Percentiles rank a stretch among this genome's conserved stretches.
phyloP scores from a whole-genome alignment of 23 red algal genomes.

The Cyanidioschyzon merolae region DNA sequence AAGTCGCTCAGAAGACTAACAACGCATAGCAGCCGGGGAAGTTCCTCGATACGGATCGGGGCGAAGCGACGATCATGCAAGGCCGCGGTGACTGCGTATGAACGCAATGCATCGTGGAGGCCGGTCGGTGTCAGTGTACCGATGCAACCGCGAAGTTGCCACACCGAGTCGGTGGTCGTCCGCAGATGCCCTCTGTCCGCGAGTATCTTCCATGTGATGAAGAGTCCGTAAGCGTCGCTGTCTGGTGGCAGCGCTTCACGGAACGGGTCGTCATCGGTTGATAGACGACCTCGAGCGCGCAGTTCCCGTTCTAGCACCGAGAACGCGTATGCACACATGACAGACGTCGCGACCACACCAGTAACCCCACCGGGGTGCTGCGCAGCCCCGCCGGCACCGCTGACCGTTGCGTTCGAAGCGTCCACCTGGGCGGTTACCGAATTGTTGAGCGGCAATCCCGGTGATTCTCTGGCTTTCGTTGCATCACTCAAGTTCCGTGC shows the following conservation, averaged over 20 bases:
- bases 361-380: no score
- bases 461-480: no score
- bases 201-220: constrained; percentile 27
- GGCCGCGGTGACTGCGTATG: constrained; percentile 52
- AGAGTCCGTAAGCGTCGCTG: constrained; percentile 20
- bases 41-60: constrained; percentile 44
- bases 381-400: no score
- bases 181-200: not conserved
- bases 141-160: constrained; percentile 76
- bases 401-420: no score
- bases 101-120: constrained; percentile 36
- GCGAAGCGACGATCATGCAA: constrained; percentile 65
- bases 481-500: no score
- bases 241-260: not conserved
- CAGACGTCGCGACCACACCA: not conserved
- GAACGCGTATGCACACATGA: constrained; percentile 11
- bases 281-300: not conserved
- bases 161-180: not conserved
- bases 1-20: constrained; percentile 62
- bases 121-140: constrained; percentile 55
- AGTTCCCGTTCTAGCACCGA: not conserved
- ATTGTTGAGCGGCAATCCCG: no score
- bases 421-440: no score
- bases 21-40: constrained; percentile 38
- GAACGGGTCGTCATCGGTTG: not conserved